Evolutionary conservation across 352 stramenopile species (phyloP).

Genomic region (Hyaloperonospora brassicae): DNA sequence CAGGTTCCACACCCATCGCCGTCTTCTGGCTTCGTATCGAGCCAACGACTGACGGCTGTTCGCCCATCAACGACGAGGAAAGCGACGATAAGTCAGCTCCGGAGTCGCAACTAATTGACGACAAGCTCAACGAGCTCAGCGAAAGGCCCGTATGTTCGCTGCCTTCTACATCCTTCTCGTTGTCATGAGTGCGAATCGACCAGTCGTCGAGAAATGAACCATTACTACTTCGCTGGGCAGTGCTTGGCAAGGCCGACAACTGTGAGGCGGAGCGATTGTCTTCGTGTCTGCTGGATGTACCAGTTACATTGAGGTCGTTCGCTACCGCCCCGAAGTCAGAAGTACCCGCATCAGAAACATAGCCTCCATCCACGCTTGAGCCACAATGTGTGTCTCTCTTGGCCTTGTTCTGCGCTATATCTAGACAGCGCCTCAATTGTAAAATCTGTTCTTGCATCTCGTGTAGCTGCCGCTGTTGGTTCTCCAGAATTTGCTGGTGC

Average conservation of each 20-base stretch:
- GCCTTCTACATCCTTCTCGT: slow-evolving; percentile 4
- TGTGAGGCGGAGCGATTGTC: slow-evolving; percentile 15
- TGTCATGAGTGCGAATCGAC: slow-evolving; percentile 6
- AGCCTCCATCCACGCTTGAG: slow-evolving; percentile 10
- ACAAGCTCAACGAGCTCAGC: slow-evolving; percentile 53
- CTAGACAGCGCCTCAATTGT: slow-evolving; percentile 40
- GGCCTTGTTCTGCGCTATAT: slow-evolving; percentile 20
- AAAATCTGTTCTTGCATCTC: slow-evolving; percentile 70
- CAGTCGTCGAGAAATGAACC: slow-evolving; percentile 9
- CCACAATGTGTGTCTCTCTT: slow-evolving; percentile 10
- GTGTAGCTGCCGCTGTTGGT: slow-evolving; percentile 59
- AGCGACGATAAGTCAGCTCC: slow-evolving; percentile 53
- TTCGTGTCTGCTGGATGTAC: slow-evolving; percentile 15
- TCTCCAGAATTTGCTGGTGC: slow-evolving; percentile 71
- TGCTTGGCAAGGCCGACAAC: slow-evolving; percentile 18
- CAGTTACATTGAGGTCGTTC: slow-evolving; percentile 24
- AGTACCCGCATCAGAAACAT: slow-evolving; percentile 25
- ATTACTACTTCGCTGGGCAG: slow-evolving; percentile 4
- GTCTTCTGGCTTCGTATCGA: slow-evolving; percentile 1
- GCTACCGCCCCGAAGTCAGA: slow-evolving; percentile 18
- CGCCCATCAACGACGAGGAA: slow-evolving; percentile 44
- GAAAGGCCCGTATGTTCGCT: slow-evolving; percentile 17
- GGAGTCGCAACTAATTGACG: slow-evolving; percentile 48
- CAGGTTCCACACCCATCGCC: not conserved
- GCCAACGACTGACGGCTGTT: slow-evolving; percentile 9